Percentiles rank a stretch among this genome's conserved stretches.
Evolutionary conservation across 768 basidiomycete genomes (phyloP).

Genomic region (Coprinellus aureogranulatus): DNA sequence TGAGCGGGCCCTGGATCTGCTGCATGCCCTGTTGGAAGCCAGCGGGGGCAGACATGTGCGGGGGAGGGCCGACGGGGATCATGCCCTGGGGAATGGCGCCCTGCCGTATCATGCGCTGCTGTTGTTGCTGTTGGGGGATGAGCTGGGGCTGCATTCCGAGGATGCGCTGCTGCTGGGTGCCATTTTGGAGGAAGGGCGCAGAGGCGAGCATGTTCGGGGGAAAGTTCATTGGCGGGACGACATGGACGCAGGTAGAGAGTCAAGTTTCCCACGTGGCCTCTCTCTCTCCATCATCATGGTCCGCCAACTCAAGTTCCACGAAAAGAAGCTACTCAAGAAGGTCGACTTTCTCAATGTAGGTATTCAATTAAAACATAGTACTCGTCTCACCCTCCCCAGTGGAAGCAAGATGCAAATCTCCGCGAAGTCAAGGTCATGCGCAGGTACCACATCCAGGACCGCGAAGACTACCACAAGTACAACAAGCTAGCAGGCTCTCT

Average conservation of each 20-base stretch:
- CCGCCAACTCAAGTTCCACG: constrained; percentile 93
- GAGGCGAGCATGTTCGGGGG: background rate
- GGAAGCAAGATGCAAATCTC: constrained; percentile 92
- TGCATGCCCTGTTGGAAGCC: constrained; percentile 7
- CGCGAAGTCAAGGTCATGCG: constrained; percentile 94
- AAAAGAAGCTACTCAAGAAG: constrained; percentile 91
- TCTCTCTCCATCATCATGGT: constrained; percentile 53
- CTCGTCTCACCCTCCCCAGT: constrained; percentile 44
- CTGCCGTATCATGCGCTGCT: constrained; percentile 1
- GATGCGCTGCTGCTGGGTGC: background rate
- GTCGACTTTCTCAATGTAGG: constrained; percentile 93
- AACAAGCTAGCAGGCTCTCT: constrained; percentile 92
- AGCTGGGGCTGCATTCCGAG: background rate
- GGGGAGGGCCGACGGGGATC: background rate
- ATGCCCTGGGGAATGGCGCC: constrained; percentile 5
- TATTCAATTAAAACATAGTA: constrained; percentile 8
- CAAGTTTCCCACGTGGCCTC: constrained; percentile 39
- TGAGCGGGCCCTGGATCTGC: no score
- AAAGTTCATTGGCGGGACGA: constrained; percentile 4
- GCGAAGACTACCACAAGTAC: constrained; percentile 97
- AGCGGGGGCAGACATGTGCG: background rate
- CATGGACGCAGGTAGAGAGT: constrained; percentile 2
- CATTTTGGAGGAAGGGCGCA: background rate
- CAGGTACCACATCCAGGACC: constrained; percentile 90
- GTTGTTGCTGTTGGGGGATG: background rate